phyloP scores from a whole-genome alignment of 2,329 filamentous ascomycete genomes.

The Fusarium virguliforme region DNA sequence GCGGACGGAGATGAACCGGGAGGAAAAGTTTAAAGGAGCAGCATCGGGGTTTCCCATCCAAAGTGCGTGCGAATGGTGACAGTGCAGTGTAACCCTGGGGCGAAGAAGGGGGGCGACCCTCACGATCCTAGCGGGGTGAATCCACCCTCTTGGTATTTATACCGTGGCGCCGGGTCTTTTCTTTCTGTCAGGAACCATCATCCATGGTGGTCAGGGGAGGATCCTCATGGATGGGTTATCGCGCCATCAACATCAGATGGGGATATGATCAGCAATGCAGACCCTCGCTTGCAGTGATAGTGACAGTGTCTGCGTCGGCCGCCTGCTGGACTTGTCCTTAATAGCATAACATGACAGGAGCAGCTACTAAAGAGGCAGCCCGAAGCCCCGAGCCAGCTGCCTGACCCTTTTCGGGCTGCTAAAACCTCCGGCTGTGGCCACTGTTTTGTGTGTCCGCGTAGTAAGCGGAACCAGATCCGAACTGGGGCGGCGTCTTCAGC shows the following conservation, averaged over 20 bases:
- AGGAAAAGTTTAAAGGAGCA: not conserved
- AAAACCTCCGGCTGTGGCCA: not conserved
- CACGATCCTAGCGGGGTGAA: slow-evolving; percentile 20
- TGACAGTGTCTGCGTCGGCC: not conserved
- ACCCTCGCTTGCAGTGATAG: too few species aligned
- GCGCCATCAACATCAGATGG: slow-evolving; percentile 31
- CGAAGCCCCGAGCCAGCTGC: not conserved
- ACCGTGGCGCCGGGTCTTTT: slow-evolving; percentile 13
- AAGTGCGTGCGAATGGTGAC: not conserved
- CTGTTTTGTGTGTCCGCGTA: not conserved
- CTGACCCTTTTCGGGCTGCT: not conserved
- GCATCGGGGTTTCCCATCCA: not conserved
- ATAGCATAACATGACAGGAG: too few species aligned
- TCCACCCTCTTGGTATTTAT: slow-evolving; percentile 31
- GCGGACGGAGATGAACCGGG: not conserved
- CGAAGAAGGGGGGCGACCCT: slow-evolving; percentile 3
- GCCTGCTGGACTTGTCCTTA: not conserved
- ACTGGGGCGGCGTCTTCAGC: not conserved
- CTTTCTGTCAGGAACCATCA: not conserved
- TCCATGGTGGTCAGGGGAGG: not conserved
- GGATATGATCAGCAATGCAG: slow-evolving; percentile 38
- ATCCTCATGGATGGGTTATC: slow-evolving; percentile 15
- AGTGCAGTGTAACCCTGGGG: slow-evolving; percentile 34
- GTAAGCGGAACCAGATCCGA: not conserved
- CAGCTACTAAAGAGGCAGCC: too few species aligned